Conservation (phyloP, 441 rosid species). For the Hura crepitans region DNA sequence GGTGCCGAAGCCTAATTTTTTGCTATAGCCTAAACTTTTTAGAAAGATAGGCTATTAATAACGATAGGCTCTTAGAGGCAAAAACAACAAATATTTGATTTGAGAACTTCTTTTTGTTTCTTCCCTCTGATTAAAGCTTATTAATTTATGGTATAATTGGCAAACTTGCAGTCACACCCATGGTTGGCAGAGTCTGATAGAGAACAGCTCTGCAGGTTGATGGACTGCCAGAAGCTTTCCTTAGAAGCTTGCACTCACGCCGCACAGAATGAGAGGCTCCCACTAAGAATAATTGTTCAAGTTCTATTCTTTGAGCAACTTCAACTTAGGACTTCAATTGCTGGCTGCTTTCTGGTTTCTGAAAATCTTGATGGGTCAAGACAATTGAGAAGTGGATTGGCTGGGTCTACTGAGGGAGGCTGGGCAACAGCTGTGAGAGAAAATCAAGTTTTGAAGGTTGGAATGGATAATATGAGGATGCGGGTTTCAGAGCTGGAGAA, state of each 20-base stretch:
- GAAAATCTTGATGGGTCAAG: constrained; percentile 92
- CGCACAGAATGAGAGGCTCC: constrained; percentile 90
- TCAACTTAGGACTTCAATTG: constrained; percentile 91
- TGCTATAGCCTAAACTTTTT: background rate
- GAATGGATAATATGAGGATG: constrained; percentile 93
- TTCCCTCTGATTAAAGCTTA: constrained; percentile 10
- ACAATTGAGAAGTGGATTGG: constrained; percentile 67
- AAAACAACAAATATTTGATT: background rate
- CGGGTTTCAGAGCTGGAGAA: constrained; percentile 90
- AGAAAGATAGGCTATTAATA: background rate
- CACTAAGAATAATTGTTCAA: constrained; percentile 78
- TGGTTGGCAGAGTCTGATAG: constrained; percentile 86
- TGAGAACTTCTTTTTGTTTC: background rate
- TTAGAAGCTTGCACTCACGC: constrained; percentile 99
- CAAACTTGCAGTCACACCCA: constrained; percentile 77
- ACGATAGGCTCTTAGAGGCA: background rate
- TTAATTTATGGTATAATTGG: constrained; percentile 13
- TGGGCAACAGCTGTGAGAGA: constrained; percentile 90
- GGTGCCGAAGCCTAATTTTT: background rate
- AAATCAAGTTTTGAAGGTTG: constrained; percentile 90
- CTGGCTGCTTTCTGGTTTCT: constrained; percentile 88
- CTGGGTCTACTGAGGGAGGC: constrained; percentile 78
- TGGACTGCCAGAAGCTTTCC: constrained; percentile 97
- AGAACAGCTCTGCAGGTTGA: constrained; percentile 78
- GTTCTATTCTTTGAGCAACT: constrained; percentile 98